A percentile compares a stretch with the other conserved stretches of the same genome.
Evolutionary conservation across 495 filamentous ascomycete genomes (phyloP).

Genomic region (Neurospora sp.): DNA sequence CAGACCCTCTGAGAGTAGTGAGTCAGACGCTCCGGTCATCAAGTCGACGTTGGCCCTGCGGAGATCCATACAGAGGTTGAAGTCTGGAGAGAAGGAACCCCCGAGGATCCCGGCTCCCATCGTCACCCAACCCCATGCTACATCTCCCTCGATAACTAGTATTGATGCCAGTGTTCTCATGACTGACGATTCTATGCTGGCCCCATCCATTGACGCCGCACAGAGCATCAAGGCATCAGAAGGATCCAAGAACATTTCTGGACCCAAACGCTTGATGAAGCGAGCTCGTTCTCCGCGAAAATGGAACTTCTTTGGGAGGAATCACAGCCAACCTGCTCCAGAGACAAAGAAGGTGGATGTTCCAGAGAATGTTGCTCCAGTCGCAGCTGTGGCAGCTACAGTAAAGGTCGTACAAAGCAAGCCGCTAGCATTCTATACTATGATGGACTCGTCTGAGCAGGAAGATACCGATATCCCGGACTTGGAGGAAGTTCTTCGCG

Average conservation of each 20-base stretch:
- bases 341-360: slow-evolving; percentile 28
- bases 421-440: slow-evolving; percentile 66
- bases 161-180: slow-evolving; percentile 37
- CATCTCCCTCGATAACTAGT: slow-evolving; percentile 38
- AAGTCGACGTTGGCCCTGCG: slow-evolving; percentile 41
- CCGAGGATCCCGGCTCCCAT: slow-evolving; percentile 35
- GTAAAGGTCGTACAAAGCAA: slow-evolving; percentile 34
- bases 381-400: slow-evolving; percentile 18
- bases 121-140: slow-evolving; percentile 23
- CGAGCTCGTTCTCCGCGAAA: slow-evolving; percentile 50
- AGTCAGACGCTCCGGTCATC: slow-evolving; percentile 31
- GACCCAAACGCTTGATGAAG: slow-evolving; percentile 46
- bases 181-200: slow-evolving; percentile 39
- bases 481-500: slow-evolving; percentile 57
- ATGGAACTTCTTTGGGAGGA: slow-evolving; percentile 79
- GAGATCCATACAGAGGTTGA: slow-evolving; percentile 41
- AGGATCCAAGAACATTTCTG: slow-evolving; percentile 2
- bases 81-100: slow-evolving; percentile 25
- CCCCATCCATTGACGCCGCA: slow-evolving; percentile 14
- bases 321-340: slow-evolving; percentile 43
- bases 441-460: slow-evolving; percentile 65
- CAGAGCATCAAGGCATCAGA: slow-evolving; percentile 10
- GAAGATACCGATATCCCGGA: slow-evolving; percentile 49
- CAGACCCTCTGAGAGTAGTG: slow-evolving; percentile 43
- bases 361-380: slow-evolving; percentile 21